Percentiles rank a stretch among this genome's conserved stretches.
These are phyloP conservation scores for Acanthamoeba castellanii DNA, from an alignment of 208 protist species.

Conservation along the genomic window DNA sequence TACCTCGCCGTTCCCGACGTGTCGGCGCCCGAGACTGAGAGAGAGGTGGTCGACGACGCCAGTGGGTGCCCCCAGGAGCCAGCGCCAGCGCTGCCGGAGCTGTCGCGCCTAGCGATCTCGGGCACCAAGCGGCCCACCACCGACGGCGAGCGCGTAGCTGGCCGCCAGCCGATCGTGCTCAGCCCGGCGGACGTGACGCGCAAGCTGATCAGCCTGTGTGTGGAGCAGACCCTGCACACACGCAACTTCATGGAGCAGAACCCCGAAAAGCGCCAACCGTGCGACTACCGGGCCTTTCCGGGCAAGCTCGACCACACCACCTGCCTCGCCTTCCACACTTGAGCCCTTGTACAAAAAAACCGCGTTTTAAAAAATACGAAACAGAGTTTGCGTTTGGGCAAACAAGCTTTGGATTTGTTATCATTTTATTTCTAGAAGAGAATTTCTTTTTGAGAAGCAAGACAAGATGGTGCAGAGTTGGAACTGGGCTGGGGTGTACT, in stretches of 20 bases:
- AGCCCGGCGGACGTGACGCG: constrained; percentile 29
- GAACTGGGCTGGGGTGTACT: constrained; percentile 59
- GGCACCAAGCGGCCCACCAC: not conserved
- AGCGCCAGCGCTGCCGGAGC: not conserved
- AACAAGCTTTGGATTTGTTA: no score
- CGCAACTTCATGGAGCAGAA: constrained; percentile 74
- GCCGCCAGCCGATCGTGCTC: not conserved
- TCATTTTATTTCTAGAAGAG: no score
- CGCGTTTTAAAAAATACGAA: no score
- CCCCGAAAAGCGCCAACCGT: constrained; percentile 64
- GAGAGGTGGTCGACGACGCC: not conserved
- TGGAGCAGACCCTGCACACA: constrained; percentile 29
- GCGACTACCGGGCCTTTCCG: constrained; percentile 24
- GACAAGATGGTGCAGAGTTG: constrained; percentile 57
- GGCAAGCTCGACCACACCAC: constrained; percentile 72
- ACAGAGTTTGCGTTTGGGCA: no score
- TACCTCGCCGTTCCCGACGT: no score
- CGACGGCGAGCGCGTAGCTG: not conserved
- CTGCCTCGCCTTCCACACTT: constrained; percentile 30
- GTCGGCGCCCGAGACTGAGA: not conserved
- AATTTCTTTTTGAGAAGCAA: no score
- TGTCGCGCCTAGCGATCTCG: not conserved
- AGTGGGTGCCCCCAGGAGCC: not conserved
- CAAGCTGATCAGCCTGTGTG: constrained; percentile 12
- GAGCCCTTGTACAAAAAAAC: not conserved